A percentile compares a stretch with the other conserved stretches of the same genome.
phyloP scores from a whole-genome alignment of 2,329 filamentous ascomycete species.

The Cadophora luteo-olivacea region DNA sequence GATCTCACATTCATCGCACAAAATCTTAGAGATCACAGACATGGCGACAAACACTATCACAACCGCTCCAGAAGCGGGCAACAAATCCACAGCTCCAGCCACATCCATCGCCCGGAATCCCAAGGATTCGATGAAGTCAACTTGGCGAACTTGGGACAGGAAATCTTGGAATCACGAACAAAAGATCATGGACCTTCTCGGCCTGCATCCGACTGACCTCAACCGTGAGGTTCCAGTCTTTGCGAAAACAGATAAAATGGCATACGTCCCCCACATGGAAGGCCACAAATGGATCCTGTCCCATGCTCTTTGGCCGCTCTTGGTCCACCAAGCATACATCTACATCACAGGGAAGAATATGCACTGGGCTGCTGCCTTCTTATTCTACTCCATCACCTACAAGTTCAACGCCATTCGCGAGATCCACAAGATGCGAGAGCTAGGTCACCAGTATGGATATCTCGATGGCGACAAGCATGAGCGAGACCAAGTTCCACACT shows the following conservation, averaged over 20 bases:
- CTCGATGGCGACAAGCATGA: constrained; percentile 11
- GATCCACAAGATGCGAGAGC: constrained; percentile 1
- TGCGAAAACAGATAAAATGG: neutral
- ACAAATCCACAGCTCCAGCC: neutral
- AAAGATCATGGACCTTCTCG: neutral
- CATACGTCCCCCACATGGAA: neutral
- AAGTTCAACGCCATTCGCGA: constrained; percentile 10
- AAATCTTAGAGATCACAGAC: neutral
- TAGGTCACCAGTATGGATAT: constrained; percentile 1
- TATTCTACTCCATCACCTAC: neutral
- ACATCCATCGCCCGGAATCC: neutral
- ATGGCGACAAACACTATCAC: neutral
- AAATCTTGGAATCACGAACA: constrained; percentile 1
- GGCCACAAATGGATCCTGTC: neutral
- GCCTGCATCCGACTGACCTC: neutral
- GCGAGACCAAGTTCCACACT: constrained; percentile 8
- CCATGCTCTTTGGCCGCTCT: neutral
- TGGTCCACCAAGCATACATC: constrained; percentile 1
- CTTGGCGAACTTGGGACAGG: constrained; percentile 9
- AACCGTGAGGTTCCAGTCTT: constrained; percentile 1
- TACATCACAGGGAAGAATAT: neutral
- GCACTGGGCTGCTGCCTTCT: neutral
- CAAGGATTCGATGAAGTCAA: constrained; percentile 9
- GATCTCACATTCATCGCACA: neutral
- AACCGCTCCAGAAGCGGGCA: neutral